A percentile compares a stretch with the other conserved stretches of the same genome.
Evolutionary conservation across 257 asterid genomes (phyloP).

Genomic region (Nicotiana otophora): DNA sequence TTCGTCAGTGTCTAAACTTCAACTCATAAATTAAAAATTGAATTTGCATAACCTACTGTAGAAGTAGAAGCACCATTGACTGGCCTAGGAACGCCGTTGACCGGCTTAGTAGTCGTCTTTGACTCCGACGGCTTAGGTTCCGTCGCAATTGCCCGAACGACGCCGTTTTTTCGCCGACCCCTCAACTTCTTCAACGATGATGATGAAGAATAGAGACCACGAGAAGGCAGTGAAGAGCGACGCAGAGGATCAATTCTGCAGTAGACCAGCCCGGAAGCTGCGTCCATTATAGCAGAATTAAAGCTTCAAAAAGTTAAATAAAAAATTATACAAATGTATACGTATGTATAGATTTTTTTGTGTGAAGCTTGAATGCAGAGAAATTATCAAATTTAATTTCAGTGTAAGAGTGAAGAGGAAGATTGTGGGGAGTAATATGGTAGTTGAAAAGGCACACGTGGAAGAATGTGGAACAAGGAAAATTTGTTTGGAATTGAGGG

Average conservation of each 20-base stretch:
- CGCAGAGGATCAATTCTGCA: conserved; percentile 55
- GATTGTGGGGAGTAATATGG: conserved; percentile 5
- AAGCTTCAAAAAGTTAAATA: not conserved
- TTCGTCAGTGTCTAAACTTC: too few relatives aligned
- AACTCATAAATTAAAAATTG: not conserved
- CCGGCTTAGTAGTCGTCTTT: conserved; percentile 26
- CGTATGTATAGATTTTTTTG: not conserved
- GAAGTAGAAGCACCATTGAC: conserved; percentile 72
- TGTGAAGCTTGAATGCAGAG: not conserved
- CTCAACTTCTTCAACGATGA: conserved; percentile 7
- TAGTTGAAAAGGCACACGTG: conserved; percentile 39
- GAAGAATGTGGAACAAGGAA: conserved; percentile 31
- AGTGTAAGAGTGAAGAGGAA: not conserved
- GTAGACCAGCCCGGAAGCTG: conserved; percentile 80
- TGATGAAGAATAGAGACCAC: not conserved
- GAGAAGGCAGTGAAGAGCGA: conserved; percentile 27
- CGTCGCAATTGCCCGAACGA: conserved; percentile 70
- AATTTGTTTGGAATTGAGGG: conserved; percentile 27
- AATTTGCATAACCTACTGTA: conserved; percentile 34
- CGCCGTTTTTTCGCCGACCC: conserved; percentile 32
- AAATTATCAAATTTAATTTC: not conserved
- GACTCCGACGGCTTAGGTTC: conserved; percentile 70
- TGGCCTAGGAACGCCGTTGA: conserved; percentile 7
- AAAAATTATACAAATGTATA: not conserved
- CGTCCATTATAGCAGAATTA: conserved; percentile 73